Conservation (phyloP, 2,329 filamentous ascomycete species). For the Triangularia setosa region DNA sequence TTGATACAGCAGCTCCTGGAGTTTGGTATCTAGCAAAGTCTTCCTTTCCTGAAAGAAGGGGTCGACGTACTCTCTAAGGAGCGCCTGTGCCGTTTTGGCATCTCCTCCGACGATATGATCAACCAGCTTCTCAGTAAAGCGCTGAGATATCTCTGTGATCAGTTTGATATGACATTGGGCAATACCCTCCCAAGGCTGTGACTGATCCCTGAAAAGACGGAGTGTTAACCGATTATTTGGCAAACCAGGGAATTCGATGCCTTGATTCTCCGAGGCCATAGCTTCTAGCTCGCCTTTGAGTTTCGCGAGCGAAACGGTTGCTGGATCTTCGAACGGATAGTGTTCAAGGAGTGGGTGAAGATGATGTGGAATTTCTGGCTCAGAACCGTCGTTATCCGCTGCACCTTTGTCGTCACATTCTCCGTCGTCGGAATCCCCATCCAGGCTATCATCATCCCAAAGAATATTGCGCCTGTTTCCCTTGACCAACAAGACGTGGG, state of each 20-base stretch:
- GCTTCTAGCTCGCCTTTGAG: conserved; percentile 30
- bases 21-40: conserved; percentile 30
- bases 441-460: conserved; percentile 1
- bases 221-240: conserved; percentile 36
- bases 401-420: neutral
- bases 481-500: conserved; percentile 23
- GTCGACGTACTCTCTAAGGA: conserved; percentile 23
- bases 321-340: conserved; percentile 32
- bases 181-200: conserved; percentile 37
- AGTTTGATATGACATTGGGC: conserved; percentile 34
- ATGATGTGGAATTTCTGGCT: conserved; percentile 24
- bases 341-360: conserved; percentile 30
- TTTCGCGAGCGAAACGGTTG: conserved; percentile 12
- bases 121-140: conserved; percentile 37
- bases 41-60: conserved; percentile 27
- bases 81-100: conserved; percentile 21
- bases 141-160: conserved; percentile 29
- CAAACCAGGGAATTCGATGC: conserved; percentile 38
- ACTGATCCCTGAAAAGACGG: conserved; percentile 38
- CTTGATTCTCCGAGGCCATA: conserved; percentile 36
- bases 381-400: neutral
- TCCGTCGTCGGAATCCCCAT: neutral
- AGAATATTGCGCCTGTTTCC: conserved; percentile 8
- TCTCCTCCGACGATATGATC: conserved; percentile 31
- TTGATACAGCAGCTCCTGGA: conserved; percentile 38